Conservation (phyloP, 352 stramenopile genomes). For the Pythium dissotocum region DNA sequence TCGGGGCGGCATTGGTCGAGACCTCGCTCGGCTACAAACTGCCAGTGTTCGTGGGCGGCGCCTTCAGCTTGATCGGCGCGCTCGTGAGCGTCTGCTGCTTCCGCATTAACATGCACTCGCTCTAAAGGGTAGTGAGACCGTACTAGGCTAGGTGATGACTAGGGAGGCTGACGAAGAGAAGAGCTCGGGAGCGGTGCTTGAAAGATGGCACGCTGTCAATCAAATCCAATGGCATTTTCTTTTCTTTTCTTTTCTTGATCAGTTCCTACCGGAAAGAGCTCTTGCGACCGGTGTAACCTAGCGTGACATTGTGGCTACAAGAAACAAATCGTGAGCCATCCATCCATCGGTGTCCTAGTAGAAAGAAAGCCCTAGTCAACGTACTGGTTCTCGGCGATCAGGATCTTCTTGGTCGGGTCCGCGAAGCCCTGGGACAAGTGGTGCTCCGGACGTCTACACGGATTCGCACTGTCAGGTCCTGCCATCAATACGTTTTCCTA, state of each 20-base stretch:
- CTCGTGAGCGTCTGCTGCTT: conserved; percentile 64
- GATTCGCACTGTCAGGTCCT: neutral
- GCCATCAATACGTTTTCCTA: neutral
- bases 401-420: conserved; percentile 54
- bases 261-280: conserved; percentile 19
- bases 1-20: conserved; percentile 57
- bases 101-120: conserved; percentile 76
- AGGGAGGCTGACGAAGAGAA: neutral
- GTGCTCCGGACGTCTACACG: conserved; percentile 38
- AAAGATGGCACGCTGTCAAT: conserved; percentile 1
- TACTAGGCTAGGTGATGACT: neutral
- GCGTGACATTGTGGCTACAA: conserved; percentile 35
- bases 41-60: conserved; percentile 66
- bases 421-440: conserved; percentile 57
- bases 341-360: too few species aligned
- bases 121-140: conserved; percentile 34
- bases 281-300: conserved; percentile 56
- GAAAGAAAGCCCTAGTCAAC: conserved; percentile 14
- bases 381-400: conserved; percentile 74
- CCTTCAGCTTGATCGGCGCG: conserved; percentile 58
- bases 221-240: neutral
- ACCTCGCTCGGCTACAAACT: conserved; percentile 63
- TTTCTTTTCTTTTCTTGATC: too few species aligned
- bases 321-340: conserved; percentile 14
- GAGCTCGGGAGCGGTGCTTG: neutral